A percentile compares a stretch with the other conserved stretches of the same genome.
Evolutionary conservation across 2,329 filamentous ascomycete genomes (phyloP).

Genomic region (Calonectria honghensis): DNA sequence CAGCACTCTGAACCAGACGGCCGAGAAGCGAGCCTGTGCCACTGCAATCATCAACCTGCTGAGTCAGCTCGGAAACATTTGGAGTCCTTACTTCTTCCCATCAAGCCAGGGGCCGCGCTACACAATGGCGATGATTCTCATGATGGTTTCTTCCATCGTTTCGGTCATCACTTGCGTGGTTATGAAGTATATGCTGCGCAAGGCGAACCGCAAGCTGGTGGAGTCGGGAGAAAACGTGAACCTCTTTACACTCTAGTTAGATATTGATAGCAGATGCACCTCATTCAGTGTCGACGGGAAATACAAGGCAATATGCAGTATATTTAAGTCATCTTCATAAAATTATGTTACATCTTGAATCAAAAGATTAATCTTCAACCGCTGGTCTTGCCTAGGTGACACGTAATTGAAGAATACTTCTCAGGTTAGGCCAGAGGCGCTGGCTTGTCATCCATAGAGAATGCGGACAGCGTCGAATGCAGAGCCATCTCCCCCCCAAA

Average conservation of each 20-base stretch:
- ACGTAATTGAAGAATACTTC: no score
- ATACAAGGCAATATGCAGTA: no score
- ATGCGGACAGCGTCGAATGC: no score
- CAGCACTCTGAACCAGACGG: slow-evolving; percentile 58
- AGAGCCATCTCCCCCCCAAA: no score
- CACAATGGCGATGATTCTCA: slow-evolving; percentile 29
- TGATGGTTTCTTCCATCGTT: slow-evolving; percentile 27
- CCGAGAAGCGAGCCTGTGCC: slow-evolving; percentile 55
- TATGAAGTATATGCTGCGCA: slow-evolving; percentile 33
- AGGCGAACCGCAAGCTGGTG: slow-evolving; percentile 28
- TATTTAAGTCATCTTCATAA: no score
- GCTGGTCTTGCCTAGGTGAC: no score
- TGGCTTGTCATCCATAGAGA: no score
- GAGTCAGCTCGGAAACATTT: slow-evolving; percentile 51
- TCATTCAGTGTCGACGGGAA: no score
- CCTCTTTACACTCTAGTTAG: slow-evolving; percentile 25
- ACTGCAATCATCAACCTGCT: slow-evolving; percentile 46
- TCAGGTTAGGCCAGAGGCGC: no score
- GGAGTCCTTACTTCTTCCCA: slow-evolving; percentile 55
- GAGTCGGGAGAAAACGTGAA: slow-evolving; percentile 8
- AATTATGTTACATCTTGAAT: no score
- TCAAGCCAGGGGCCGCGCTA: slow-evolving; percentile 7
- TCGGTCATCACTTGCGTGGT: slow-evolving; percentile 9
- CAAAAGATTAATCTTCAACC: no score
- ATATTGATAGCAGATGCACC: not conserved